Percentiles rank a stretch among this genome's conserved stretches.
These are phyloP conservation scores for Sclerotinia trifoliorum DNA, from an alignment of 2,329 filamentous ascomycete genomes.

Conservation along the genomic window DNA sequence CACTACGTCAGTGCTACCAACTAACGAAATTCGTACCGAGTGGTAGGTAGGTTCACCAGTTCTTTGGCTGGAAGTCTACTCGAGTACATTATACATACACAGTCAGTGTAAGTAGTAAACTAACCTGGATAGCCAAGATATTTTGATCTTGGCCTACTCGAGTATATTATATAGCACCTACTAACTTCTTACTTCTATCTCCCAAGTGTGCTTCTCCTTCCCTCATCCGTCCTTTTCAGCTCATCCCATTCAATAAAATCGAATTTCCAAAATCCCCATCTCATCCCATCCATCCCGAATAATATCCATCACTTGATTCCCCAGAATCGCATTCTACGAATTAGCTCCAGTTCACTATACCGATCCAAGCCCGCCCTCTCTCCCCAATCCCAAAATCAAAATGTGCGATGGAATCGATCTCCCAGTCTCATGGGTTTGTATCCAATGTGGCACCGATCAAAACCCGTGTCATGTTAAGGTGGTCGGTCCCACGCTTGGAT, in stretches of 20 bases:
- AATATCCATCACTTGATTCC: neutral
- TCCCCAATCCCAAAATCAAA: neutral
- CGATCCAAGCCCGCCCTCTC: neutral
- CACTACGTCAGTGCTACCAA: neutral
- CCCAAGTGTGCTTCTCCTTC: neutral
- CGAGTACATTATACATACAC: no score
- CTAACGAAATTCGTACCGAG: neutral
- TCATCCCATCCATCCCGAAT: neutral
- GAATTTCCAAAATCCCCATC: neutral
- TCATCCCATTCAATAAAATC: neutral
- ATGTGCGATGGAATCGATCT: constrained; percentile 22
- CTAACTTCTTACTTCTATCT: neutral
- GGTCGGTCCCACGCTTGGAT: constrained; percentile 53
- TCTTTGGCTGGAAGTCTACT: no score
- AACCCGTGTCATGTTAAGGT: constrained; percentile 58
- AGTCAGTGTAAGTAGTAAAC: neutral
- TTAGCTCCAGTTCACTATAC: neutral
- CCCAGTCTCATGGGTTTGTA: constrained; percentile 27
- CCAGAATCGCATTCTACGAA: neutral
- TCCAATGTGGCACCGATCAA: constrained; percentile 53
- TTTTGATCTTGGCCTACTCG: neutral
- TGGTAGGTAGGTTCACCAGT: no score
- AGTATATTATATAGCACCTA: neutral
- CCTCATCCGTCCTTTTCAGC: neutral
- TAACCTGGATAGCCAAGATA: neutral